Conservation (phyloP, 2,329 filamentous ascomycete species). For the Xylariales sp. region DNA sequence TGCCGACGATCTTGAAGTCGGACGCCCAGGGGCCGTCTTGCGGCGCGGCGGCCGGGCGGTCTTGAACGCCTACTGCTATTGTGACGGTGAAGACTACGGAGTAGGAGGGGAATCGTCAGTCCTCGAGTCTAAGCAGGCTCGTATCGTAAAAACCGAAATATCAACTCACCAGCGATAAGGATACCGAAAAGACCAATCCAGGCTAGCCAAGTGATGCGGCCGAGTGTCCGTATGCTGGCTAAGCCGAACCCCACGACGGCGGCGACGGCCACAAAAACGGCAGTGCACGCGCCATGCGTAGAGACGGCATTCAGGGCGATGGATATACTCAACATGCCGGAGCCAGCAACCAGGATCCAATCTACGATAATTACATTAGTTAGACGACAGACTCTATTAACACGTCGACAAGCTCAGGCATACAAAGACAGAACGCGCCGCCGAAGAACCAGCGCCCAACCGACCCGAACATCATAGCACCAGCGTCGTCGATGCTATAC, state of each 20-base stretch:
- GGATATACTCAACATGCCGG: slow-evolving; percentile 56
- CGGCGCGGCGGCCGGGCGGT: slow-evolving; percentile 45
- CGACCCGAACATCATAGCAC: slow-evolving; percentile 57
- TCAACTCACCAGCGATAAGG: slow-evolving; percentile 36
- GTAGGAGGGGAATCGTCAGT: not conserved
- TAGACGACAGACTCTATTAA: not conserved
- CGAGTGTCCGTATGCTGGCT: slow-evolving; percentile 50
- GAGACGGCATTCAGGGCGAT: slow-evolving; percentile 57
- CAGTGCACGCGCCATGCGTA: slow-evolving; percentile 54
- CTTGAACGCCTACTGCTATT: slow-evolving; percentile 49
- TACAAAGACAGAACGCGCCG: slow-evolving; percentile 51
- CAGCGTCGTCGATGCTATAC: slow-evolving; percentile 63
- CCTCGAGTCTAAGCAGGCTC: not conserved
- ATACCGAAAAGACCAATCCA: slow-evolving; percentile 50
- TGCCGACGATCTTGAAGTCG: slow-evolving; percentile 48
- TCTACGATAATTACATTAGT: slow-evolving; percentile 6
- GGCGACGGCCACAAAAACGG: slow-evolving; percentile 54
- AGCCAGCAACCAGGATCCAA: slow-evolving; percentile 47
- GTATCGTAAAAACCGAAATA: not conserved
- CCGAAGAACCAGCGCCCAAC: slow-evolving; percentile 58
- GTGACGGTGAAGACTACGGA: slow-evolving; percentile 45
- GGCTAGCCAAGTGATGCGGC: slow-evolving; percentile 51
- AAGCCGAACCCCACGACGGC: slow-evolving; percentile 41
- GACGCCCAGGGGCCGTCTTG: slow-evolving; percentile 42
- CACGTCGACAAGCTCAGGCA: not conserved